These are phyloP conservation scores for Moricandia arvensis DNA, from an alignment of 345 rosid species.

Conservation along the genomic window DNA sequence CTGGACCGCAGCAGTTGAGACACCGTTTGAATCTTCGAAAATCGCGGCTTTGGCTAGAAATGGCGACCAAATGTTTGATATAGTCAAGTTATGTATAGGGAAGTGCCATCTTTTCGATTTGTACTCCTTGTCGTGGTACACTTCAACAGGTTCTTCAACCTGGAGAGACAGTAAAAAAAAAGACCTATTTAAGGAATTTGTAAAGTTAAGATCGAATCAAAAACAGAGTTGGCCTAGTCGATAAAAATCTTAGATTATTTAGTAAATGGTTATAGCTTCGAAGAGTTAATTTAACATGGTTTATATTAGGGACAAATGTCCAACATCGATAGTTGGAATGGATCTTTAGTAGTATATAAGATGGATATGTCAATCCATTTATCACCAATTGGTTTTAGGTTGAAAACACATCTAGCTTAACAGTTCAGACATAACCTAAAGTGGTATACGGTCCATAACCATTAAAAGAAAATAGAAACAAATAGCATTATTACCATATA, in stretches of 20 bases:
- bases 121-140: conserved; percentile 80
- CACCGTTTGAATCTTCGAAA: conserved; percentile 84
- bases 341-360: too few relatives aligned
- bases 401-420: too few relatives aligned
- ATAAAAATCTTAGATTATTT: too few relatives aligned
- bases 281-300: too few relatives aligned
- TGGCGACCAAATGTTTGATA: conserved; percentile 87
- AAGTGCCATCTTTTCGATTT: conserved; percentile 79
- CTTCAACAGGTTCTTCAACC: conserved; percentile 75
- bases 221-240: too few relatives aligned
- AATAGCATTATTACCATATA: conserved; percentile 44
- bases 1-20: conserved; percentile 71
- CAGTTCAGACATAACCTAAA: too few relatives aligned
- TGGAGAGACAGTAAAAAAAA: conserved; percentile 17
- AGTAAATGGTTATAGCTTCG: too few relatives aligned
- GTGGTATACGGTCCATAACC: too few relatives aligned
- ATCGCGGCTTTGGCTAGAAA: conserved; percentile 84
- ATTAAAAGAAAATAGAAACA: background rate
- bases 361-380: too few relatives aligned
- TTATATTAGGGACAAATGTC: too few relatives aligned
- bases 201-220: background rate
- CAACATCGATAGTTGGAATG: too few relatives aligned
- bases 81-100: conserved; percentile 58
- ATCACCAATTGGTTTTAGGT: too few relatives aligned
- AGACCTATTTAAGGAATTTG: background rate